phyloP scores from a whole-genome alignment of 2,329 filamentous ascomycete genomes.

The Taxawa tesnikishii region DNA sequence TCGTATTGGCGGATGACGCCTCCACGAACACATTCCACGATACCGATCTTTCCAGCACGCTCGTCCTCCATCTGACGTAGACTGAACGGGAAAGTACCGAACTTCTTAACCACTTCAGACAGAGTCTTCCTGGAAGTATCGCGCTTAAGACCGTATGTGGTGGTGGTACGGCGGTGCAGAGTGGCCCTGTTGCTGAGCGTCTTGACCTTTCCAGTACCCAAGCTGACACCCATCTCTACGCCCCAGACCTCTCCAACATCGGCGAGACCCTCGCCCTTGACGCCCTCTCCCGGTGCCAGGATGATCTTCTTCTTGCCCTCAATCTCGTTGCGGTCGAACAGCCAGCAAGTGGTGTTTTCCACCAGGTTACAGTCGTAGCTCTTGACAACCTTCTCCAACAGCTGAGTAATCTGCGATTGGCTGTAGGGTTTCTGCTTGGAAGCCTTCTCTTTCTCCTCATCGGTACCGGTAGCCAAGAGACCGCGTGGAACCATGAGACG shows the following conservation, averaged over 20 bases:
- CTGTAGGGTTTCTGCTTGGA: slow-evolving; percentile 69
- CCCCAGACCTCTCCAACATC: slow-evolving; percentile 94
- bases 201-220: slow-evolving; percentile 93
- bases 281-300: slow-evolving; percentile 69
- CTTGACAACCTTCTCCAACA: slow-evolving; percentile 87
- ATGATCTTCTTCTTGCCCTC: slow-evolving; percentile 98
- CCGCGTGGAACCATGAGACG: slow-evolving; percentile 88
- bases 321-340: slow-evolving; percentile 94
- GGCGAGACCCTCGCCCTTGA: slow-evolving; percentile 80
- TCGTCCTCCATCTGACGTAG: slow-evolving; percentile 94
- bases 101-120: slow-evolving; percentile 93
- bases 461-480: slow-evolving; percentile 65
- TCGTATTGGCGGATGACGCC: slow-evolving; percentile 94
- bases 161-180: slow-evolving; percentile 82
- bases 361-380: slow-evolving; percentile 84
- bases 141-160: slow-evolving; percentile 87
- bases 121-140: slow-evolving; percentile 85
- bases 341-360: slow-evolving; percentile 96
- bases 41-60: slow-evolving; percentile 86
- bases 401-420: slow-evolving; percentile 72
- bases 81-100: slow-evolving; percentile 95
- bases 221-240: slow-evolving; percentile 86
- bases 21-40: slow-evolving; percentile 89
- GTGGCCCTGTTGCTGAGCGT: slow-evolving; percentile 76
- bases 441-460: slow-evolving; percentile 90